phyloP scores from a whole-genome alignment of 1,139 yeast genomes.

The Kodamaea plutei region DNA sequence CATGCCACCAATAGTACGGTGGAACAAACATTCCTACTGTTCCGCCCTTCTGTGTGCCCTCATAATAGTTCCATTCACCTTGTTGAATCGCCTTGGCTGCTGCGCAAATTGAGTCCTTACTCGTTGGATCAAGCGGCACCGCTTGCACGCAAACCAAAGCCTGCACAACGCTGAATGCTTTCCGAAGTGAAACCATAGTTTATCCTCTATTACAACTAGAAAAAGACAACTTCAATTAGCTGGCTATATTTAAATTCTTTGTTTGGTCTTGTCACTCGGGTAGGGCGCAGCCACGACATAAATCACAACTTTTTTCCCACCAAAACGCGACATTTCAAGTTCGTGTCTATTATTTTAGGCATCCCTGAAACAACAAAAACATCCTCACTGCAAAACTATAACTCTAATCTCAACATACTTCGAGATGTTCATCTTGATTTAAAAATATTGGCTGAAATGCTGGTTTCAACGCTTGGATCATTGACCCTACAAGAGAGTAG shows the following conservation, averaged over 20 bases:
- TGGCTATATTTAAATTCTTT: not conserved
- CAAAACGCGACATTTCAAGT: too few relatives aligned
- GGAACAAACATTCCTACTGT: constrained; percentile 54
- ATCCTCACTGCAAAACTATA: too few relatives aligned
- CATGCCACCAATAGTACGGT: constrained; percentile 74
- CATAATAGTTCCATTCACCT: constrained; percentile 59
- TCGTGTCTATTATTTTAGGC: too few relatives aligned
- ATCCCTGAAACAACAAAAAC: too few relatives aligned
- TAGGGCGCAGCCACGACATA: constrained; percentile 1
- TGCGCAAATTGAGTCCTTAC: constrained; percentile 38
- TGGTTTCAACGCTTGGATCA: too few relatives aligned
- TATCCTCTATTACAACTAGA: not conserved
- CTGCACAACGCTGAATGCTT: constrained; percentile 6
- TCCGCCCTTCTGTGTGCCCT: constrained; percentile 51
- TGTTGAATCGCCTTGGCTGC: constrained; percentile 46
- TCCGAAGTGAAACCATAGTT: constrained; percentile 8
- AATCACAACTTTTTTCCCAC: too few relatives aligned
- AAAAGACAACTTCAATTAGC: not conserved
- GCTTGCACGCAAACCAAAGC: too few relatives aligned
- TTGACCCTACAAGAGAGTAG: too few relatives aligned
- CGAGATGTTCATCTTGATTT: too few relatives aligned
- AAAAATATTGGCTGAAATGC: too few relatives aligned
- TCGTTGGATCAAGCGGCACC: constrained; percentile 19
- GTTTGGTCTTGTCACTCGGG: too few relatives aligned
- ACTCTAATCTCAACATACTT: too few relatives aligned